Evolutionary conservation across 345 rosid species (phyloP).

Genomic region (Capsella bursapastoris): DNA sequence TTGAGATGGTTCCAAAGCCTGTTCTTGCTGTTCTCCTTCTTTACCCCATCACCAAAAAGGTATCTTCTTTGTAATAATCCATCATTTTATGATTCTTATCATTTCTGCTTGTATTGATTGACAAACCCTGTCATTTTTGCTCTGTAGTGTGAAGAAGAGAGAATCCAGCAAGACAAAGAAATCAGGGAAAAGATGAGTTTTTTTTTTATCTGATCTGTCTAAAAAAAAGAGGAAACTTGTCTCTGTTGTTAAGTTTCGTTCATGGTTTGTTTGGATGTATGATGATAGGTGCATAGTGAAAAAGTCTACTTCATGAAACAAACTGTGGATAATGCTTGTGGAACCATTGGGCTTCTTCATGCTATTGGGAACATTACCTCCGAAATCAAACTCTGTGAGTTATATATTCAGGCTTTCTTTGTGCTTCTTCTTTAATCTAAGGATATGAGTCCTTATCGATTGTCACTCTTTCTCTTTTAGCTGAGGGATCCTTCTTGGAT

Average conservation of each 20-base stretch:
- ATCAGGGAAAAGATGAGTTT: conserved; percentile 54
- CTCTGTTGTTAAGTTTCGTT: not conserved
- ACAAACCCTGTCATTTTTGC: not conserved
- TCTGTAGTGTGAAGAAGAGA: conserved; percentile 74
- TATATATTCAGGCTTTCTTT: not conserved
- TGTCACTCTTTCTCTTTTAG: conserved; percentile 46
- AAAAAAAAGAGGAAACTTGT: not conserved
- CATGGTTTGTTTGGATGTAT: conserved; percentile 21
- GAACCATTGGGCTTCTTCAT: conserved; percentile 95
- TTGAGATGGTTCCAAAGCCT: conserved; percentile 87
- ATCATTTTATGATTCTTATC: not conserved
- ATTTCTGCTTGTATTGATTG: conserved; percentile 14
- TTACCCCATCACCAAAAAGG: conserved; percentile 82
- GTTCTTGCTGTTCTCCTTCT: conserved; percentile 90
- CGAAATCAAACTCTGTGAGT: conserved; percentile 72
- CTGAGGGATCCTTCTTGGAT: conserved; percentile 81
- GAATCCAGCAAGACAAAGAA: conserved; percentile 66
- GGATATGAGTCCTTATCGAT: not conserved
- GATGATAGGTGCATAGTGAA: conserved; percentile 55
- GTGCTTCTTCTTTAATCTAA: not conserved
- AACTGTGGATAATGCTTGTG: conserved; percentile 97
- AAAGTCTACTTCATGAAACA: conserved; percentile 93
- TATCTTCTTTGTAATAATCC: conserved; percentile 33
- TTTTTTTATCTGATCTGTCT: conserved; percentile 11
- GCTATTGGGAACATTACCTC: conserved; percentile 85